These are phyloP conservation scores for Penicillium crystallinum DNA, from an alignment of 495 filamentous ascomycete genomes.

Conservation along the genomic window DNA sequence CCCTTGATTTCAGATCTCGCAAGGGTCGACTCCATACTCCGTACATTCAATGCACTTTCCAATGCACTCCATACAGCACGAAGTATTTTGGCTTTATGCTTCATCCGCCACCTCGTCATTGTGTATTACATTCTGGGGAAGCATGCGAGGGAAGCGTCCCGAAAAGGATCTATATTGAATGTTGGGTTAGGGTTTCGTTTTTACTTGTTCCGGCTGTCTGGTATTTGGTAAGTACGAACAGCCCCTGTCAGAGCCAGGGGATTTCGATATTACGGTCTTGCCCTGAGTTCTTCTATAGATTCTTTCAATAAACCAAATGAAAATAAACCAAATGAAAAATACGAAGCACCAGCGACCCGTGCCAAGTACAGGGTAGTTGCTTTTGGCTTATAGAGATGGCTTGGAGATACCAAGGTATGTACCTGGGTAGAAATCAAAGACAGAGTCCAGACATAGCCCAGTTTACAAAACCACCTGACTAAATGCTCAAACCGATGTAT, in stretches of 20 bases:
- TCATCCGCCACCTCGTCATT: slow-evolving; percentile 8
- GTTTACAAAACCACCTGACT: background rate
- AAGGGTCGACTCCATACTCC: slow-evolving; percentile 1
- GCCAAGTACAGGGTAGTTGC: background rate
- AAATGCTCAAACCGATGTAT: background rate
- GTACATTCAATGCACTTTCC: no score
- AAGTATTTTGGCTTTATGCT: background rate
- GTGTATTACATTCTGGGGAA: background rate
- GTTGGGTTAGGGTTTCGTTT: background rate
- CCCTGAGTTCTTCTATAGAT: no score
- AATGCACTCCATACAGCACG: background rate
- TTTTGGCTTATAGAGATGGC: background rate
- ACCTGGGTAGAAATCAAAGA: no score
- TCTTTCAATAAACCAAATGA: background rate
- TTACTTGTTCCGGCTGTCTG: background rate
- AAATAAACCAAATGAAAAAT: background rate
- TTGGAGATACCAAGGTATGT: background rate
- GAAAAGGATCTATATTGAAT: background rate
- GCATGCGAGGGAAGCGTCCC: background rate
- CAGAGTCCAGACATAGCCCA: background rate
- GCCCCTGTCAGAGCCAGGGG: background rate
- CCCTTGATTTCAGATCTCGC: background rate
- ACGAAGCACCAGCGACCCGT: background rate
- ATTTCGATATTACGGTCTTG: background rate
- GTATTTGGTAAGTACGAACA: background rate